phyloP scores from a whole-genome alignment of 768 basidiomycete genomes.

The Multifurca ochricompacta region DNA sequence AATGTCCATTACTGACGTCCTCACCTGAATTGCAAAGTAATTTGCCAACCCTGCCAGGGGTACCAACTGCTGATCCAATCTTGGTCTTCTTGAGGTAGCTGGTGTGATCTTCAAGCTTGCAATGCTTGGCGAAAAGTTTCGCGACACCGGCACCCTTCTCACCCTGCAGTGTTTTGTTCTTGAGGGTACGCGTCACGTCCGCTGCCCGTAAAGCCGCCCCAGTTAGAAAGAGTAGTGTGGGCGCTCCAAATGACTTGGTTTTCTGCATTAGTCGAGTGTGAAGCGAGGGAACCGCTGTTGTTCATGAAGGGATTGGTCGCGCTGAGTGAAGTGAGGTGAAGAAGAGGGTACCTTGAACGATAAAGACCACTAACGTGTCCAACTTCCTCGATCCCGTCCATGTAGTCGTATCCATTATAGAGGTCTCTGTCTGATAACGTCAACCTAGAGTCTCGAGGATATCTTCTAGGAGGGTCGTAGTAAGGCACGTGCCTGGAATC shows the following conservation, averaged over 20 bases:
- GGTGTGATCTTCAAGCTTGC: conserved; percentile 85
- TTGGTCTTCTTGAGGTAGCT: conserved; percentile 78
- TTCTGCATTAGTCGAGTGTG: conserved; percentile 64
- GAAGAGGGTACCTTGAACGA: conserved; percentile 50
- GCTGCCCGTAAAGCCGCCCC: conserved; percentile 90
- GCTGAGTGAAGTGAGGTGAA: neutral
- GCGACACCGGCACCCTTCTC: conserved; percentile 88
- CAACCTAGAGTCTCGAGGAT: conserved; percentile 43
- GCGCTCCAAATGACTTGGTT: conserved; percentile 74
- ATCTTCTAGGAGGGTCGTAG: conserved; percentile 20
- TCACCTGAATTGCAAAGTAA: conserved; percentile 64
- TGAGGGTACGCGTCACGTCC: conserved; percentile 72
- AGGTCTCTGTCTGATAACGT: conserved; percentile 50
- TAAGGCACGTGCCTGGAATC: conserved; percentile 60
- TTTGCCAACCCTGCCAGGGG: conserved; percentile 86
- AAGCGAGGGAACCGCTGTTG: conserved; percentile 56
- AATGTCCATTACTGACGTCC: conserved; percentile 14
- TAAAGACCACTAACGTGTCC: conserved; percentile 67
- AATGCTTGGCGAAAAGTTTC: conserved; percentile 93
- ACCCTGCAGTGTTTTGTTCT: conserved; percentile 58
- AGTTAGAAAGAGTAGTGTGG: conserved; percentile 77
- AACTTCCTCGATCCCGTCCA: conserved; percentile 69
- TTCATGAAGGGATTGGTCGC: neutral
- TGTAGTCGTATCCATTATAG: conserved; percentile 66
- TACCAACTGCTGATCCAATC: conserved; percentile 84